Conservation (phyloP, 73 alveolate genomes). For the Durusdinium trenchii region DNA sequence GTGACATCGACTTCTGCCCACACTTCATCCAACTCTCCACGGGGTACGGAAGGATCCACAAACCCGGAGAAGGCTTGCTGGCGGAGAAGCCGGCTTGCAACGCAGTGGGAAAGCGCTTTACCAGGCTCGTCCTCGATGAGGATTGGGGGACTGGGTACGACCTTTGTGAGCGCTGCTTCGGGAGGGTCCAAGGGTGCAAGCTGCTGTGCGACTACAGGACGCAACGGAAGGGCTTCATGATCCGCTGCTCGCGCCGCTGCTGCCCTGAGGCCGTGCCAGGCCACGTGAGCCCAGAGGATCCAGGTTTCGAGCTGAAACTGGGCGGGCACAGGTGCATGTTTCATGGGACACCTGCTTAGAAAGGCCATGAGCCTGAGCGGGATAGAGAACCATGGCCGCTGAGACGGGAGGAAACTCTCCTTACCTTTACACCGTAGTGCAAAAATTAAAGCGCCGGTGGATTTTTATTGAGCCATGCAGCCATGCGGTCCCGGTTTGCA, state of each 20-base stretch:
- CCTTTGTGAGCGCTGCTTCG: conserved; percentile 20
- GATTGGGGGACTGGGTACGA: background rate
- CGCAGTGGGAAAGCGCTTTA: background rate
- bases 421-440: too few relatives aligned
- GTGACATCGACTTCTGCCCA: background rate
- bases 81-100: background rate
- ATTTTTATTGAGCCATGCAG: too few relatives aligned
- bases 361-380: too few relatives aligned
- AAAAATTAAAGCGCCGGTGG: too few relatives aligned
- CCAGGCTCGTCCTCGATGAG: background rate
- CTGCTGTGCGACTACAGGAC: background rate
- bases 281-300: background rate
- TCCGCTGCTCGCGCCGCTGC: background rate
- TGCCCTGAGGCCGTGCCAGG: background rate
- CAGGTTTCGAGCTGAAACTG: background rate
- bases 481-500: too few relatives aligned
- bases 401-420: too few relatives aligned
- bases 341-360: too few relatives aligned
- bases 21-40: background rate
- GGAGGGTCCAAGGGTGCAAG: background rate
- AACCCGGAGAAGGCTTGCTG: background rate
- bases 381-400: too few relatives aligned
- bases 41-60: background rate
- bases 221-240: too few relatives aligned
- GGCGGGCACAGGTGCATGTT: background rate